Evolutionary conservation across 805 yeast genomes (phyloP).

Genomic region (Candida incommunis): DNA sequence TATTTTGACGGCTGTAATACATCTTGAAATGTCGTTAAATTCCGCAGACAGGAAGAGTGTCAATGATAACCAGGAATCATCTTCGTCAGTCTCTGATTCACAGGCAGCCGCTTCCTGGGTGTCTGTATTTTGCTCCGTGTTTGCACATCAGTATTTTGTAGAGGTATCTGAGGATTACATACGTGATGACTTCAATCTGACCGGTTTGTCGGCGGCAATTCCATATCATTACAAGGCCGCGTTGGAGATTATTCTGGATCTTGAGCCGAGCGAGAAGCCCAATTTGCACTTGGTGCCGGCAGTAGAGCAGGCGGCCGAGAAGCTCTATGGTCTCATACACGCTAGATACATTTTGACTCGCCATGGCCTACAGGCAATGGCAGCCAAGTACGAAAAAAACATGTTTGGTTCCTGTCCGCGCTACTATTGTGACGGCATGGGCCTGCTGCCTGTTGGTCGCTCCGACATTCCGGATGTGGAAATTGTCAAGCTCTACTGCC

Average conservation of each 20-base stretch:
- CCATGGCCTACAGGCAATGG: constrained; percentile 72
- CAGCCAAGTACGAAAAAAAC: constrained; percentile 80
- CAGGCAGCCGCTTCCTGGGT: constrained; percentile 63
- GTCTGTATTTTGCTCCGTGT: constrained; percentile 59
- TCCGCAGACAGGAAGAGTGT: too few species aligned
- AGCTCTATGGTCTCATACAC: constrained; percentile 85
- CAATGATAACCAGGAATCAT: too few species aligned
- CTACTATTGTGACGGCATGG: constrained; percentile 78
- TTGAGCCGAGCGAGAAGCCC: constrained; percentile 43
- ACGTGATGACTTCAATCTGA: constrained; percentile 91
- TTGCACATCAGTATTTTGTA: constrained; percentile 82
- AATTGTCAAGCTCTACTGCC: constrained; percentile 86
- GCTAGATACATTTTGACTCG: constrained; percentile 82
- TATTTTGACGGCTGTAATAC: too few species aligned
- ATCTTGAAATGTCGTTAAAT: too few species aligned
- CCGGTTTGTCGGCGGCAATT: constrained; percentile 74
- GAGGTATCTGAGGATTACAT: constrained; percentile 86
- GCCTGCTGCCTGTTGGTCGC: constrained; percentile 80
- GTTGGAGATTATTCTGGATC: constrained; percentile 75
- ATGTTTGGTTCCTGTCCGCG: constrained; percentile 91
- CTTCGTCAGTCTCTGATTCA: constrained; percentile 10
- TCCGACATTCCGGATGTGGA: constrained; percentile 85
- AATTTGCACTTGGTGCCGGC: constrained; percentile 55
- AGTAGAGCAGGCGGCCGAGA: constrained; percentile 81
- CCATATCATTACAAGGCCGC: constrained; percentile 91